Percentiles rank a stretch among this genome's conserved stretches.
These are phyloP conservation scores for Pythium angustatum DNA, from an alignment of 352 stramenopile genomes.

Conservation along the genomic window DNA sequence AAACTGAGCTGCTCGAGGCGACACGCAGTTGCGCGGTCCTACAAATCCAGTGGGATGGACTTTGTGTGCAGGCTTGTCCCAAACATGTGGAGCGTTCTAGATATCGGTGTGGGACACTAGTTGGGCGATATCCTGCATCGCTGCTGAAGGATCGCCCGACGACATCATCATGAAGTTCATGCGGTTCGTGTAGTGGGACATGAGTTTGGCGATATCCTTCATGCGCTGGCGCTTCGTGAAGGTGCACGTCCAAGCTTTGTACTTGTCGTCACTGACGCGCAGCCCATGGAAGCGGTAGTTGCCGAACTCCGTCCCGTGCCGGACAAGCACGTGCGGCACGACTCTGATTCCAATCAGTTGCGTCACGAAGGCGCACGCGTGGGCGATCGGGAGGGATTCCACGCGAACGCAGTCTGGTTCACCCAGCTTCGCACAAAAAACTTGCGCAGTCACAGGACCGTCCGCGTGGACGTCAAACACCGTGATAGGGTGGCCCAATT, in stretches of 20 bases:
- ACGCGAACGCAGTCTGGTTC: neutral
- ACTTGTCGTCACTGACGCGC: neutral
- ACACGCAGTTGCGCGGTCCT: neutral
- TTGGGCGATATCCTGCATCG: too few species aligned
- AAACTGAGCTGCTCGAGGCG: neutral
- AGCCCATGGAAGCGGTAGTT: neutral
- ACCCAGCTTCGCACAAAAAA: too few species aligned
- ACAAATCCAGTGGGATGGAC: constrained; percentile 14
- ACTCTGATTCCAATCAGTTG: neutral
- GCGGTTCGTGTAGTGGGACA: neutral
- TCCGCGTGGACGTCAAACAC: neutral
- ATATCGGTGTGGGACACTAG: too few species aligned
- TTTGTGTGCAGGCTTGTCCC: constrained; percentile 1
- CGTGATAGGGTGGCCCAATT: neutral
- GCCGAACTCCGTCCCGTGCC: neutral
- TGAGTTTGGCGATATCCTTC: neutral
- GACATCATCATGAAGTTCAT: neutral
- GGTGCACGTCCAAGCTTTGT: neutral
- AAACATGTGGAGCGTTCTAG: neutral
- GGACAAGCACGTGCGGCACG: neutral
- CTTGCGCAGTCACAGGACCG: neutral
- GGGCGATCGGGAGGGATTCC: neutral
- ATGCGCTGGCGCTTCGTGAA: neutral
- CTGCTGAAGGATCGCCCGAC: too few species aligned
- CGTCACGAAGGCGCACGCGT: neutral